Evolutionary conservation across 1,284 basidiomycete genomes (phyloP), one percentile per base, ranked within the genome.

Genomic region (Melampsora larici-populina): DNA sequence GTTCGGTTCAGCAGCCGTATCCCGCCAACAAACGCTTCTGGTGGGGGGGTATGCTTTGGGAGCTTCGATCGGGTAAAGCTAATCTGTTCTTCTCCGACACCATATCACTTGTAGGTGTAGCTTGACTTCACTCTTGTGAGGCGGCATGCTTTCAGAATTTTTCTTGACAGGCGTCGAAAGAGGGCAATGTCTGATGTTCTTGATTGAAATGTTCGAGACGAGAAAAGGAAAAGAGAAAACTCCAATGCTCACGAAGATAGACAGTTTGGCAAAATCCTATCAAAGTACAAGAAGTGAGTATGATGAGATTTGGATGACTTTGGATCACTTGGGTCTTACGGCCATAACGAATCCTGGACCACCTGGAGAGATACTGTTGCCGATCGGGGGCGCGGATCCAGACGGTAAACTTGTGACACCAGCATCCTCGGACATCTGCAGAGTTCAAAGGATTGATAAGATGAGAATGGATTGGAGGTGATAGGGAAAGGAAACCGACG

Each of bases 341-440:
- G 74, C 74, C 74, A 76, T 76, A 2, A 76, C 66, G 58, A 76
- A 76, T 24, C 74, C 74, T 21, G 74, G 74, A 21, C 74, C 74
- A 49, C 74, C 74, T n/a, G 74, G 74, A 1, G 74, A 76, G 66
- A 76, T 68, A 60, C 65, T 68, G 36, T 76, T 76, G 18, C 74
- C 74, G 55, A 69, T 69, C 8, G 74, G 74, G 2, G 74, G 74
- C 33, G 74, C 74, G 43, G 74, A 76, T 24, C 74, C 74, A n/a
- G 74, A 68, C 8, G 74, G 74, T 18, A 76, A 65, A 17, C 36
- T 33, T n/a, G 31, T 43, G 9, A 62, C 29, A 24, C 29, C 49
- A 67, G 43, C 36, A 13, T 67, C 63, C 36, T 75, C 72, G 5
- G 49, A 58, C 70, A 73, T 73, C 40, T 43, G 11, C 6, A 43